A percentile compares a stretch with the other conserved stretches of the same genome.
Conservation (phyloP, 805 yeast genomes). For the Diddensiella caesifluorescens region DNA sequence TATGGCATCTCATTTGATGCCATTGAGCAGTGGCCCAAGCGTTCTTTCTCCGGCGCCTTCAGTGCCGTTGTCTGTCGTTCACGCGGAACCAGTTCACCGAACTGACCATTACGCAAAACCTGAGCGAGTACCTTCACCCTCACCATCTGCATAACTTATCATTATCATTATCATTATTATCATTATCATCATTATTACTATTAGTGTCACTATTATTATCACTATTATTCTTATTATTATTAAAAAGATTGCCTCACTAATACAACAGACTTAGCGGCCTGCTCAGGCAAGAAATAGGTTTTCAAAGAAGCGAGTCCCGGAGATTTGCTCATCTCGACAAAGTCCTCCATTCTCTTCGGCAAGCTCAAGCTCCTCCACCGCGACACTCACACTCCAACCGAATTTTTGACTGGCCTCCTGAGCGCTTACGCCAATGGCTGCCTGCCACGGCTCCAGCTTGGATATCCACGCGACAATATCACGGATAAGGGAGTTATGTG, state of each 20-base stretch:
- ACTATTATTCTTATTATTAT: no score
- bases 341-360: conserved; percentile 54
- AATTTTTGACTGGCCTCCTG: conserved; percentile 44
- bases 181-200: no score
- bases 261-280: no score
- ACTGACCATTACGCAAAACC: conserved; percentile 12
- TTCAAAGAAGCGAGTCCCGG: conserved; percentile 59
- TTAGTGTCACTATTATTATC: no score
- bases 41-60: conserved; percentile 15
- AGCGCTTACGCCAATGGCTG: conserved; percentile 31
- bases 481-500: conserved; percentile 35
- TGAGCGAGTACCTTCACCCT: no score
- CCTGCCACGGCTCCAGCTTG: conserved; percentile 23
- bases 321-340: conserved; percentile 61
- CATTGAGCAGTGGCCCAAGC: conserved; percentile 10
- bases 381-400: conserved; percentile 62
- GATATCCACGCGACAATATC: conserved; percentile 30
- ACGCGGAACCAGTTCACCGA: conserved; percentile 20
- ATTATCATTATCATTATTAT: no score
- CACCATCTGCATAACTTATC: no score
- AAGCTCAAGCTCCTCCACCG: conserved; percentile 57
- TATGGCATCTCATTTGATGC: background rate
- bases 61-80: conserved; percentile 16
- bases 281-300: conserved; percentile 38
- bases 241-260: no score